Evolutionary conservation across 805 yeast species (phyloP).

Genomic region (Candida parachauliodes): DNA sequence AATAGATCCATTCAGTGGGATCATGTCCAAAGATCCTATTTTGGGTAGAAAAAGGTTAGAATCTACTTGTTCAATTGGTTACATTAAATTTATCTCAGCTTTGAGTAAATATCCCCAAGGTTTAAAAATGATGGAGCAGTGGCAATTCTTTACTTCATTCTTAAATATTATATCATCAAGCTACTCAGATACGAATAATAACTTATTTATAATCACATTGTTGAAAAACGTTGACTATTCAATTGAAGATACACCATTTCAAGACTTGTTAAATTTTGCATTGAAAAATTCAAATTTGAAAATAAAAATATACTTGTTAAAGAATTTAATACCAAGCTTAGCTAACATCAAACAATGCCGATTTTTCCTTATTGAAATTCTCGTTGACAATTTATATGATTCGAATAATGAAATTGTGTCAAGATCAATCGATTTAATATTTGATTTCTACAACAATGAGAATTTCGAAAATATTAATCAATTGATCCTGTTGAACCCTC

Average conservation of each 20-base stretch:
- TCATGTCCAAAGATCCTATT: constrained; percentile 69
- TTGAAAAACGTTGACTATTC: constrained; percentile 61
- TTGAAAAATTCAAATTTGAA: constrained; percentile 50
- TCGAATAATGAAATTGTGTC: constrained; percentile 31
- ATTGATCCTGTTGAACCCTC: constrained; percentile 54
- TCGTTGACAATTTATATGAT: constrained; percentile 72
- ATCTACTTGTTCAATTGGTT: constrained; percentile 68
- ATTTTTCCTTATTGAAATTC: constrained; percentile 48
- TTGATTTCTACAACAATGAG: constrained; percentile 15
- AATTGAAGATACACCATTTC: constrained; percentile 51
- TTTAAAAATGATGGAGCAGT: constrained; percentile 62
- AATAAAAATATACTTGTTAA: constrained; percentile 57
- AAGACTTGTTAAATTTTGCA: constrained; percentile 64
- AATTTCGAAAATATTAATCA: constrained; percentile 43
- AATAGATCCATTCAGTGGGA: constrained; percentile 75
- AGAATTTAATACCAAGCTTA: constrained; percentile 42
- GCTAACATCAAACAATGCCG: constrained; percentile 32
- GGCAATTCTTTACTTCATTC: constrained; percentile 81
- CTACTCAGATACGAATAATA: constrained; percentile 25
- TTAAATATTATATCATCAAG: constrained; percentile 62
- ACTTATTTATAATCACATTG: constrained; percentile 54
- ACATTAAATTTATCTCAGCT: constrained; percentile 74
- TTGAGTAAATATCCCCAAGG: constrained; percentile 63
- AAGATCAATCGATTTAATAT: constrained; percentile 19
- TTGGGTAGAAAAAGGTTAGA: constrained; percentile 59